A percentile compares a stretch with the other conserved stretches of the same genome.
These are phyloP conservation scores for Penicillium crustosum DNA, from an alignment of 2,329 filamentous ascomycete genomes.

Conservation along the genomic window DNA sequence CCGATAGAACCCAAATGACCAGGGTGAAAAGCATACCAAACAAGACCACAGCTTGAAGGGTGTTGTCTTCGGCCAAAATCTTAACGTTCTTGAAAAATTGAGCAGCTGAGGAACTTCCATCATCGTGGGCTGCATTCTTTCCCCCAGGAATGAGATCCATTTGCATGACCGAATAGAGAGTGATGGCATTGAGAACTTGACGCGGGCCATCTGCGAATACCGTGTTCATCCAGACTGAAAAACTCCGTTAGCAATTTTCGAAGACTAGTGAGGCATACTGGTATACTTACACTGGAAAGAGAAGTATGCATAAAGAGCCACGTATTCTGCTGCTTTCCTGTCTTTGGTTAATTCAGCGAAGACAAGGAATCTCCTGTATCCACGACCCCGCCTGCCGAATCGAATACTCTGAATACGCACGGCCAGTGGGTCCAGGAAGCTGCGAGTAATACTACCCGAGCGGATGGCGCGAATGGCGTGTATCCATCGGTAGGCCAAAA, in stretches of 20 bases:
- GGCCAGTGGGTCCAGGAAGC: conserved; percentile 84
- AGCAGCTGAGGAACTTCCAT: conserved; percentile 63
- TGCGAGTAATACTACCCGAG: conserved; percentile 82
- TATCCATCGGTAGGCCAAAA: conserved; percentile 76
- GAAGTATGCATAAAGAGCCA: conserved; percentile 90
- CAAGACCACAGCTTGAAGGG: conserved; percentile 77
- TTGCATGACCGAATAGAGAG: conserved; percentile 79
- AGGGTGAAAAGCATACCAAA: conserved; percentile 91
- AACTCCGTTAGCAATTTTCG: conserved; percentile 20
- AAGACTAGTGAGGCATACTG: background rate
- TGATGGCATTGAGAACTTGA: conserved; percentile 86
- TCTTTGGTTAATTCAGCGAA: conserved; percentile 89
- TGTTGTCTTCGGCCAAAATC: conserved; percentile 69
- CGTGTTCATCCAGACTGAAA: conserved; percentile 81
- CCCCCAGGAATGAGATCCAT: conserved; percentile 68
- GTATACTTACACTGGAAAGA: conserved; percentile 59
- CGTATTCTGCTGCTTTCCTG: conserved; percentile 85
- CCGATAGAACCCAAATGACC: conserved; percentile 81
- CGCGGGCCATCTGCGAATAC: conserved; percentile 89
- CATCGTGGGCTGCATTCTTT: conserved; percentile 48
- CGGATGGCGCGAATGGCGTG: conserved; percentile 78
- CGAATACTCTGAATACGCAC: conserved; percentile 80
- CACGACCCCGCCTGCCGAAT: conserved; percentile 66
- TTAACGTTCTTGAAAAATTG: conserved; percentile 84
- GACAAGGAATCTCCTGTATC: conserved; percentile 88